Percentiles rank a stretch among this genome's conserved stretches.
phyloP scores from a whole-genome alignment of 306 rosid species.

The Cicer pinnatifidum region DNA sequence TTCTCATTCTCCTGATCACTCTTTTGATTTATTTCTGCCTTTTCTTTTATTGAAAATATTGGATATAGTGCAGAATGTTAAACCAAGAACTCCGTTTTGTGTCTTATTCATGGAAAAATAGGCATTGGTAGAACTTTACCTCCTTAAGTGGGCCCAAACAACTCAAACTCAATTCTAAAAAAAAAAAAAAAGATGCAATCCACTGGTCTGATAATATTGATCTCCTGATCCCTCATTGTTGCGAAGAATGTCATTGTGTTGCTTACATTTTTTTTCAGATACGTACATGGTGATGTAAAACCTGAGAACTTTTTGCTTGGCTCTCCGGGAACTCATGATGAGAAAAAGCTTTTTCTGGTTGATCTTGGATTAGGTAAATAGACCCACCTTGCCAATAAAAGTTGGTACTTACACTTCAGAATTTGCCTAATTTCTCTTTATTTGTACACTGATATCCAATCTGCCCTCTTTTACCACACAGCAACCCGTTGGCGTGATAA shows the following conservation, averaged over 20 bases:
- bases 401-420: background rate
- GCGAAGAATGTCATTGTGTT: slow-evolving; percentile 1
- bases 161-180: background rate
- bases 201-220: background rate
- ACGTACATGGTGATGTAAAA: slow-evolving; percentile 93
- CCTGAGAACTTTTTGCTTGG: slow-evolving; percentile 97
- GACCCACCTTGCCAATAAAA: slow-evolving; percentile 1
- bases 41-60: slow-evolving; percentile 9
- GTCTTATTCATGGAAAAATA: too few relatives aligned
- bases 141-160: background rate
- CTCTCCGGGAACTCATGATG: slow-evolving; percentile 76
- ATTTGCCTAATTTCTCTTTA: slow-evolving; percentile 38
- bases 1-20: slow-evolving; percentile 38
- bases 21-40: slow-evolving; percentile 16
- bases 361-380: slow-evolving; percentile 86
- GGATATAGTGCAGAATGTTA: slow-evolving; percentile 11
- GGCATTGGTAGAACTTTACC: too few relatives aligned
- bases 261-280: slow-evolving; percentile 48
- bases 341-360: slow-evolving; percentile 80
- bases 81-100: too few relatives aligned
- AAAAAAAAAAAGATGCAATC: background rate
- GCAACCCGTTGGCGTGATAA: slow-evolving; percentile 86
- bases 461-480: slow-evolving; percentile 43
- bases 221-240: slow-evolving; percentile 30
- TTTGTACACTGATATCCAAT: slow-evolving; percentile 13